These are phyloP conservation scores for Moesziomyces parantarcticus DNA, from an alignment of 1,284 basidiomycete species.

Conservation along the genomic window DNA sequence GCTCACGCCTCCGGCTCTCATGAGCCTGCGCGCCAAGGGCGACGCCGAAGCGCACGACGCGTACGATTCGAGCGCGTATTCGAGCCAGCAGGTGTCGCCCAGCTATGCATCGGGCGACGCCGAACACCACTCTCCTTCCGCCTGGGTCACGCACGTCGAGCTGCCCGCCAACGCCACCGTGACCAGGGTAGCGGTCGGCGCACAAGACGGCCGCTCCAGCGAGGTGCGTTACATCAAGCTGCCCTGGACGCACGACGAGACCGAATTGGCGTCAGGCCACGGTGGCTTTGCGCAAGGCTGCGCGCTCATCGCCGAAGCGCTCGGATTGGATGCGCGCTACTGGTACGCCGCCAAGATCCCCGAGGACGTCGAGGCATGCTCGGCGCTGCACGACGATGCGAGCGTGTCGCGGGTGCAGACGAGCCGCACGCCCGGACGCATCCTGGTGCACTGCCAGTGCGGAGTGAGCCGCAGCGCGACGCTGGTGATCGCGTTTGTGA, in stretches of 20 bases:
- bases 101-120: slow-evolving; percentile 17
- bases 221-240: slow-evolving; percentile 81
- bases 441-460: slow-evolving; percentile 75
- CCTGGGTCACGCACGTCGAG: slow-evolving; percentile 46
- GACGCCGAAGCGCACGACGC: not conserved
- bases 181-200: slow-evolving; percentile 34
- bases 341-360: slow-evolving; percentile 66
- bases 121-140: slow-evolving; percentile 15
- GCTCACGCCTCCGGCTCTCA: slow-evolving; percentile 36
- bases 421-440: slow-evolving; percentile 23
- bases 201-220: slow-evolving; percentile 13
- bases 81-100: slow-evolving; percentile 20
- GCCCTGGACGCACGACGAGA: slow-evolving; percentile 82
- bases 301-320: slow-evolving; percentile 57
- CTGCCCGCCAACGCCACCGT: slow-evolving; percentile 52
- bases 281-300: slow-evolving; percentile 60
- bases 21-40: slow-evolving; percentile 10
- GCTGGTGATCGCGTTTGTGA: slow-evolving; percentile 89
- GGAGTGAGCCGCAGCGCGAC: slow-evolving; percentile 95
- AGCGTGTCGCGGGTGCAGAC: slow-evolving; percentile 34
- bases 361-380: slow-evolving; percentile 70
- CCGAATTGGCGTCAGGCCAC: slow-evolving; percentile 47
- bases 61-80: not conserved
- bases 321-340: slow-evolving; percentile 75
- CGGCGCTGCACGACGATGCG: slow-evolving; percentile 69